These are phyloP conservation scores for Neurospora cerealis DNA, from an alignment of 495 filamentous ascomycete genomes.

Conservation along the genomic window DNA sequence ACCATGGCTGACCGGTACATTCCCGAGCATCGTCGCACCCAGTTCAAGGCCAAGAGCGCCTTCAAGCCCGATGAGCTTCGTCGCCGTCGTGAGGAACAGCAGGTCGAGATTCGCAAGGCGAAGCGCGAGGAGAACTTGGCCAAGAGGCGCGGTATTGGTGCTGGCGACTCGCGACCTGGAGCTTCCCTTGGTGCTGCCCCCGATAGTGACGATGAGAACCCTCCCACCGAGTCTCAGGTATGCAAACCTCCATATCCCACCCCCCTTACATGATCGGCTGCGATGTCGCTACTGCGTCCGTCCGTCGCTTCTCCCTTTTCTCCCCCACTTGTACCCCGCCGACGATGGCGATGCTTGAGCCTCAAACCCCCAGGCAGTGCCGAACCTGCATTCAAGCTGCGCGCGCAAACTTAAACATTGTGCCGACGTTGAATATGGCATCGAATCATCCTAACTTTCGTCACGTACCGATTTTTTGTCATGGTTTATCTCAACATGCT, in stretches of 20 bases:
- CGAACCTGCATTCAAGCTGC: background rate
- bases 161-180: conserved; percentile 71
- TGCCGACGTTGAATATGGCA: background rate
- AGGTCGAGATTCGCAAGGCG: conserved; percentile 96
- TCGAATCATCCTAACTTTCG: background rate
- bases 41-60: conserved; percentile 97
- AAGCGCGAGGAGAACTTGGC: conserved; percentile 98
- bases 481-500: conserved; percentile 10
- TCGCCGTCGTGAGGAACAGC: conserved; percentile 95
- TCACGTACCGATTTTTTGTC: background rate
- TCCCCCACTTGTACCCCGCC: conserved; percentile 6
- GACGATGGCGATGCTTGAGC: background rate
- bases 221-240: conserved; percentile 93
- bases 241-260: conserved; percentile 27
- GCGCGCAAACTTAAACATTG: background rate
- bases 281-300: background rate
- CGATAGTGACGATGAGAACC: conserved; percentile 95
- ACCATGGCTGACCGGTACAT: conserved; percentile 98
- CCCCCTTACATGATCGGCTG: background rate
- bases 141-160: conserved; percentile 86
- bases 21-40: conserved; percentile 95
- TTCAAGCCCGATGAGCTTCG: conserved; percentile 99
- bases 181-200: conserved; percentile 76
- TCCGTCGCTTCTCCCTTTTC: background rate
- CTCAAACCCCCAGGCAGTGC: background rate